phyloP scores from a whole-genome alignment of 225 moss, liverwort and hornwort species.

The Sphagnum contortum region DNA sequence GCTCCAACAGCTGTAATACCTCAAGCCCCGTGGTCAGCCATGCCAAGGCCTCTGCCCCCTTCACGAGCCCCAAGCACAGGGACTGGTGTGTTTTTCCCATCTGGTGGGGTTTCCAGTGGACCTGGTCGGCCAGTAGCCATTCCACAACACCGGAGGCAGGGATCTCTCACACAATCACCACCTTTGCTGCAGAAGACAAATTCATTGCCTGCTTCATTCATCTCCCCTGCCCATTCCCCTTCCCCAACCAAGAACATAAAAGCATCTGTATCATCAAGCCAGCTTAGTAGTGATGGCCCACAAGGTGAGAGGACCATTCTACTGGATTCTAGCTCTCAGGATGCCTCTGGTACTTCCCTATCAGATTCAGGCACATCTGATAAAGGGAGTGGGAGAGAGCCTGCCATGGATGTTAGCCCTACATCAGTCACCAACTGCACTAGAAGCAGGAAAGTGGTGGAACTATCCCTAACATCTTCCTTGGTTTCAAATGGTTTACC shows the following conservation, averaged over 20 bases:
- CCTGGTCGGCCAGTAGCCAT: constrained; percentile 43
- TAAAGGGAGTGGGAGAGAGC: no score
- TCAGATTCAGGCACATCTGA: no score
- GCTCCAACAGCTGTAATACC: constrained; percentile 28
- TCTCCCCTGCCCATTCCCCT: constrained; percentile 29
- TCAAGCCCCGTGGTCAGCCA: constrained; percentile 36
- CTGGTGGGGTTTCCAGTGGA: constrained; percentile 40
- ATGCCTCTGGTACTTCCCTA: no score
- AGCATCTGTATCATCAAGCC: constrained; percentile 4
- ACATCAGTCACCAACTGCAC: no score
- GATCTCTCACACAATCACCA: constrained; percentile 12
- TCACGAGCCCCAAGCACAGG: constrained; percentile 41
- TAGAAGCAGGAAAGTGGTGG: no score
- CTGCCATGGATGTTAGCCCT: no score
- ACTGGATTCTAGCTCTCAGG: no score
- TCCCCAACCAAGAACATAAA: constrained; percentile 30
- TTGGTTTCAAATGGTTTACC: no score
- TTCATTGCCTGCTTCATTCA: constrained; percentile 51
- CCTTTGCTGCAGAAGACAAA: constrained; percentile 52
- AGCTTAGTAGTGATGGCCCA: background rate
- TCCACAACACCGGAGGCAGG: constrained; percentile 25
- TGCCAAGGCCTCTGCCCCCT: constrained; percentile 36
- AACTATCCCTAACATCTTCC: no score
- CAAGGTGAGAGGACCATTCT: background rate
- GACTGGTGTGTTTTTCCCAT: constrained; percentile 58